A percentile compares a stretch with the other conserved stretches of the same genome.
These are phyloP conservation scores for Psilocybe tampanensis DNA, from an alignment of 768 basidiomycete genomes.

Conservation along the genomic window DNA sequence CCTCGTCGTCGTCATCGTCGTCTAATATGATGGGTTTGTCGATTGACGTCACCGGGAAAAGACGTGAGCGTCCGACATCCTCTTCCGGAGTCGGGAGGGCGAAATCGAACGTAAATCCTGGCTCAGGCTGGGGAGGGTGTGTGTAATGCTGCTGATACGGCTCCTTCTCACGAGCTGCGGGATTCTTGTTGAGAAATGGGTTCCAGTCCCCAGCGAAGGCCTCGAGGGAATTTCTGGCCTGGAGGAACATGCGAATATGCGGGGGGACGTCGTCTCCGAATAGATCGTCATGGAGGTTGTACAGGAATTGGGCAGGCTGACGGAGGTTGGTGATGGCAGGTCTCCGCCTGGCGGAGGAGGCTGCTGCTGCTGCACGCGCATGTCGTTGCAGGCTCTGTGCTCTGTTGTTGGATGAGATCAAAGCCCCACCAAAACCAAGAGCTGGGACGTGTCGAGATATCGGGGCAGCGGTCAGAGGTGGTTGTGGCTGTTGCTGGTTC, in stretches of 20 bases:
- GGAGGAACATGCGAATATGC: not conserved
- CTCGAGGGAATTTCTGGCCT: not conserved
- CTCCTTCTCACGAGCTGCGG: slow-evolving; percentile 23
- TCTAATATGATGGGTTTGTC: slow-evolving; percentile 53
- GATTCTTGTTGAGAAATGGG: not conserved
- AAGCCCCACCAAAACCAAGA: slow-evolving; percentile 22
- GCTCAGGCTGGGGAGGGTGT: slow-evolving; percentile 53
- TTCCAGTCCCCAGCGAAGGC: not conserved
- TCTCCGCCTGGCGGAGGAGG: not conserved
- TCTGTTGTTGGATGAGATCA: slow-evolving; percentile 16
- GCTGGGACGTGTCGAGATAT: slow-evolving; percentile 57
- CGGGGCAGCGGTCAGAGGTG: slow-evolving; percentile 39
- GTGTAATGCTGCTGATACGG: slow-evolving; percentile 66
- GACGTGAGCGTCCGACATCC: slow-evolving; percentile 14
- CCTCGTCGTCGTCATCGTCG: slow-evolving; percentile 29
- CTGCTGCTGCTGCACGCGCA: not conserved
- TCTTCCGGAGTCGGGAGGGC: slow-evolving; percentile 38
- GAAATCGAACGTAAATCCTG: slow-evolving; percentile 76
- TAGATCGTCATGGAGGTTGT: not conserved
- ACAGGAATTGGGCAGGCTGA: not conserved
- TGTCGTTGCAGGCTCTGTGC: slow-evolving; percentile 9
- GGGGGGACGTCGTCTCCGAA: not conserved
- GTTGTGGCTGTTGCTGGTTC: slow-evolving; percentile 22
- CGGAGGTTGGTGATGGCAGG: not conserved
- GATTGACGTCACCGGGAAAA: slow-evolving; percentile 33